phyloP scores from a whole-genome alignment of 2,329 filamentous ascomycete species.

The Myrmaecium sp. region DNA sequence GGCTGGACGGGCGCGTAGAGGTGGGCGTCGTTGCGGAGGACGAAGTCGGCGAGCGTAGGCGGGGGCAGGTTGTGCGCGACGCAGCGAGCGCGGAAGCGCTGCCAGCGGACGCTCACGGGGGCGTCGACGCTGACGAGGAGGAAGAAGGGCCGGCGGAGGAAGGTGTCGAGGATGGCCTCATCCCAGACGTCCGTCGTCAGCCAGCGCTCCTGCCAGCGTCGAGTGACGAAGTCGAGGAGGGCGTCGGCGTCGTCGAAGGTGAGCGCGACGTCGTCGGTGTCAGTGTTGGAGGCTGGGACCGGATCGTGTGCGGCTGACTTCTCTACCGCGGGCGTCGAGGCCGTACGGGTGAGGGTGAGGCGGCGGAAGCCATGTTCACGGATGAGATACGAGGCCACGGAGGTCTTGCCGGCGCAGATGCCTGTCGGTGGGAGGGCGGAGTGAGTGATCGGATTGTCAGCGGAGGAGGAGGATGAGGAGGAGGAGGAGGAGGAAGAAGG shows the following conservation, averaged over 20 bases:
- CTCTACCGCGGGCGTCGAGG: conserved; percentile 22
- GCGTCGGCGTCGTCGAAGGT: conserved; percentile 37
- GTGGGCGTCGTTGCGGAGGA: conserved; percentile 51
- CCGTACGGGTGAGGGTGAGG: conserved; percentile 39
- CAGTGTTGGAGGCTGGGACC: conserved; percentile 12
- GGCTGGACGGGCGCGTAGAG: conserved; percentile 51
- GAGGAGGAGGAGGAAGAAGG: not conserved
- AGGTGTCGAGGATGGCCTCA: conserved; percentile 54
- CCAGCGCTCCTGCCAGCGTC: conserved; percentile 66
- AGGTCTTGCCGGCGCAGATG: conserved; percentile 84
- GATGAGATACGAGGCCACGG: conserved; percentile 74
- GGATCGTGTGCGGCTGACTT: conserved; percentile 23
- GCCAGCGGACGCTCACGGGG: conserved; percentile 69
- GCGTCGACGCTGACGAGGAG: conserved; percentile 83
- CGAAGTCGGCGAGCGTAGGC: conserved; percentile 41
- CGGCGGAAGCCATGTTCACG: conserved; percentile 67
- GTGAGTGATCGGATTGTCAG: not conserved
- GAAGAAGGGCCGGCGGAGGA: conserved; percentile 76
- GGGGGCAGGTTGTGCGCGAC: conserved; percentile 28
- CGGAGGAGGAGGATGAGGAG: conserved; percentile 2
- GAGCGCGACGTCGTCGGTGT: conserved; percentile 13
- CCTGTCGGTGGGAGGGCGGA: conserved; percentile 32
- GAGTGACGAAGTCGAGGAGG: conserved; percentile 73
- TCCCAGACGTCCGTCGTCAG: conserved; percentile 72
- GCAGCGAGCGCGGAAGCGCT: conserved; percentile 50